phyloP scores from a whole-genome alignment of 148 eudicot species.

The Vaccinium vitisidaea region DNA sequence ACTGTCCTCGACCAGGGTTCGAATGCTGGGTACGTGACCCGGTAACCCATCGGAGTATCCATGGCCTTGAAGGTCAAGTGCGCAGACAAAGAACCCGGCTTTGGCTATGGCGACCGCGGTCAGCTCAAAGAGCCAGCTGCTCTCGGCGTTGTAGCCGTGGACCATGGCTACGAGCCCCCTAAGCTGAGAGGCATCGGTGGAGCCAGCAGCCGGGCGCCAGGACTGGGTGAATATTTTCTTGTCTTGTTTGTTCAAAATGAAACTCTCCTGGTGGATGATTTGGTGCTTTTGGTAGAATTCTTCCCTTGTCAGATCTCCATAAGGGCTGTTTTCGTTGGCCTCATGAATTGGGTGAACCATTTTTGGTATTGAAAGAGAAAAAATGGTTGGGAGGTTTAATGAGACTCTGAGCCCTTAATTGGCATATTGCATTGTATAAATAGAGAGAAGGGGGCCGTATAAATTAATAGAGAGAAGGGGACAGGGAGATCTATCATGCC shows the following conservation, averaged over 20 bases:
- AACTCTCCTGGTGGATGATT: slow-evolving; percentile 39
- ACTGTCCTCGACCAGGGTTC: slow-evolving; percentile 29
- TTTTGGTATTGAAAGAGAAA: neutral
- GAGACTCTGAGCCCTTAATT: neutral
- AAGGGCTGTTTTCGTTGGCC: slow-evolving; percentile 44
- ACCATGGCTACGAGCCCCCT: slow-evolving; percentile 38
- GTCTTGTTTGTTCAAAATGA: slow-evolving; percentile 41
- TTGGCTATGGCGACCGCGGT: slow-evolving; percentile 41
- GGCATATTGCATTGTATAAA: neutral
- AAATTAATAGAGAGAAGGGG: neutral
- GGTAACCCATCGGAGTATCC: slow-evolving; percentile 42
- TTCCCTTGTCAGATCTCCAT: slow-evolving; percentile 38
- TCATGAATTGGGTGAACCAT: slow-evolving; percentile 47
- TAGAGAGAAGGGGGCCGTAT: neutral
- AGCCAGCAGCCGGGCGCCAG: slow-evolving; percentile 26
- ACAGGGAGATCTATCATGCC: neutral
- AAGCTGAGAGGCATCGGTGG: neutral
- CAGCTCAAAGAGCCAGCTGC: slow-evolving; percentile 48
- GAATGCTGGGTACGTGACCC: slow-evolving; percentile 30
- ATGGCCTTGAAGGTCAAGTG: slow-evolving; percentile 50
- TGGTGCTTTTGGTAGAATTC: slow-evolving; percentile 42
- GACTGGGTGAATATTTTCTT: slow-evolving; percentile 43
- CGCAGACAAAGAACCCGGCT: slow-evolving; percentile 37
- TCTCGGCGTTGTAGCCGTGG: slow-evolving; percentile 45
- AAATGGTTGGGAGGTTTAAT: neutral